Base-by-base conservation (phyloP, 1,284 basidiomycete genomes). In the Ceratobasidium sp. region DNA sequence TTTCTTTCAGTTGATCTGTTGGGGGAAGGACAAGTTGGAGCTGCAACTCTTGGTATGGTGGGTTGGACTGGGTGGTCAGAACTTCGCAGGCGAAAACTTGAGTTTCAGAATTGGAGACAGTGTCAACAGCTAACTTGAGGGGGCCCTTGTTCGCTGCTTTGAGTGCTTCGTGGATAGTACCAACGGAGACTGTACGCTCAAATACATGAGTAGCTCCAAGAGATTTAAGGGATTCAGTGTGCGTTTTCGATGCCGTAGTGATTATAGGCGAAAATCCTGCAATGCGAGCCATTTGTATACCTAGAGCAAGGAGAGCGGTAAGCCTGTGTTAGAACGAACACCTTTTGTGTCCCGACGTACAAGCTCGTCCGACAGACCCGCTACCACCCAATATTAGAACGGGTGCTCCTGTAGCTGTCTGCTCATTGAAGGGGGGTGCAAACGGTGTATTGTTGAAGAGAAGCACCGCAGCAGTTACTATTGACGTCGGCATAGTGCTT, bases 141-240 rank as follows among this genome's bases (percentile, higher is more conserved):
- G 71, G 3, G 4, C 39, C 30, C 12, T 73, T 55, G 18, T 81
- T 77, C 46, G 79, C 78, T 6, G 36, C 6, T 45, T 45, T 6
- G 2, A 57, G 52, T 3, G 26, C 50, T 4, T 36, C 53, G 28
- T 57, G 53, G 32, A 57, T 57, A 34, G 8, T 36, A 9, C 6
- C 74, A 28, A 85, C 77, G 10, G 76, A 59, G 16, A 78, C 58
- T 21, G 80, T 77, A 45, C 86, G 82, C 73, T 87, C 84, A 60
- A 89, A 77, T 61, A 87, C 79, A 52, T 85, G 80, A 0, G 85
- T 86, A 0, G 86, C 88, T 1, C 89, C 88, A 26, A 86, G 79
- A 0, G 81, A 79, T 75, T 84, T 84, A 72, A 89, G 82, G 43
- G 78, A 76, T 0, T 78, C 79, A n/a, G 78, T 76, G 74, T 88